Evolutionary conservation across 495 filamentous ascomycete genomes (phyloP).

Genomic region (Lasiosphaeria hispida): DNA sequence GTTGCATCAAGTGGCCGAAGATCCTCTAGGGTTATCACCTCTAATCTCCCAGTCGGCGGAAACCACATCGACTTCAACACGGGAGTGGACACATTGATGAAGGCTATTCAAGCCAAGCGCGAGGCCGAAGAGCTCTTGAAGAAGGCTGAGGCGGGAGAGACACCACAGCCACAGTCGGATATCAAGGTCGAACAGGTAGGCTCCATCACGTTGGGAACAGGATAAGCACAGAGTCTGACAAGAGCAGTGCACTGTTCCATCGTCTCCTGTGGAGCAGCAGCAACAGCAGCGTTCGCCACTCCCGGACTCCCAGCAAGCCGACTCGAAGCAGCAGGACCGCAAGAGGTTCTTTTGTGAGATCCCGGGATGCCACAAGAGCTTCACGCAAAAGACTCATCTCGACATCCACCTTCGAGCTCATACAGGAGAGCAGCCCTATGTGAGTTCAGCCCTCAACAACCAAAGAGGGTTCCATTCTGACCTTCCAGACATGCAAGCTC

Average conservation of each 20-base stretch:
- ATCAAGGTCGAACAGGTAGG: conserved; percentile 15
- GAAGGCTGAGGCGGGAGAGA: neutral
- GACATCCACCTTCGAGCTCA: conserved; percentile 89
- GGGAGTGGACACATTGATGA: conserved; percentile 87
- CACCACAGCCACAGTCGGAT: neutral
- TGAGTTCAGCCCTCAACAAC: conserved; percentile 43
- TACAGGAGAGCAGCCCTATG: conserved; percentile 88
- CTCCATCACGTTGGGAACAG: neutral
- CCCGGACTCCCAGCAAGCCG: neutral
- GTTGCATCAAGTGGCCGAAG: conserved; percentile 13
- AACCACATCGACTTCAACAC: conserved; percentile 66
- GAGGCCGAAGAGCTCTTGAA: conserved; percentile 30
- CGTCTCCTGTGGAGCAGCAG: neutral
- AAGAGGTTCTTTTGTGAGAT: conserved; percentile 77
- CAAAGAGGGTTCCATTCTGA: conserved; percentile 5
- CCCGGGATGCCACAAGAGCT: conserved; percentile 74
- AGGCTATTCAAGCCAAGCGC: conserved; percentile 75
- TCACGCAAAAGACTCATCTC: conserved; percentile 89
- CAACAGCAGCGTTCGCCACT: neutral
- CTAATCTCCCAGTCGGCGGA: conserved; percentile 25
- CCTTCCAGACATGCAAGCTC: conserved; percentile 64
- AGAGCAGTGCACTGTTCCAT: neutral
- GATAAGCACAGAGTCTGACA: too few relatives aligned
- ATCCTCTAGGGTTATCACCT: conserved; percentile 24
- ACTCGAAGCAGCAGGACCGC: conserved; percentile 31